Evolutionary conservation across 169 alveolate species (phyloP).

Genomic region (Plasmodium knowlesi): DNA sequence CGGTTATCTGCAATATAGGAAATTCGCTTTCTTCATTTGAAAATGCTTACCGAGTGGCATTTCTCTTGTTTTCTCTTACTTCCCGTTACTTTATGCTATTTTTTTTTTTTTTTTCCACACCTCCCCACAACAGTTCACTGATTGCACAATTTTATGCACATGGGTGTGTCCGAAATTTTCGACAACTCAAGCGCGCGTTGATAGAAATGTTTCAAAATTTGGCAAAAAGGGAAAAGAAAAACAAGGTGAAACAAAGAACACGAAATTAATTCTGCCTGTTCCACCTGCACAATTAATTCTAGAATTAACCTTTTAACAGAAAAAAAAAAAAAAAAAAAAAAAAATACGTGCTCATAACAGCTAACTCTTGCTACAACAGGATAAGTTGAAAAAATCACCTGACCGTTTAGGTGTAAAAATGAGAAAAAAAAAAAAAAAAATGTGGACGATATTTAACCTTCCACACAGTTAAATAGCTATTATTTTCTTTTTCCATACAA

Average conservation of each 20-base stretch:
- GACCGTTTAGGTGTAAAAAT: constrained; percentile 10
- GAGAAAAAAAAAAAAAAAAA: not conserved
- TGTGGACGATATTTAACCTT: not conserved
- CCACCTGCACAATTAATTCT: constrained; percentile 11
- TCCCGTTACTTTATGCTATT: not conserved
- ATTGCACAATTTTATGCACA: constrained; percentile 49
- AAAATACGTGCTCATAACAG: not conserved
- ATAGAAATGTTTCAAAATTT: not conserved
- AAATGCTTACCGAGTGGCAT: not conserved
- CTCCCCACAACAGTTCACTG: not conserved
- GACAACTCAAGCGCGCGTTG: not conserved
- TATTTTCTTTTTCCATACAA: not conserved
- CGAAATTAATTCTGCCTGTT: not conserved
- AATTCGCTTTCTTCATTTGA: constrained; percentile 27
- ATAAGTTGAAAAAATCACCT: not conserved
- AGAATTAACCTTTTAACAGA: constrained; percentile 24
- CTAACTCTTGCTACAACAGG: not conserved
- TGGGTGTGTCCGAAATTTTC: constrained; percentile 36
- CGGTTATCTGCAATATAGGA: constrained; percentile 16
- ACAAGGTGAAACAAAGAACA: not conserved
- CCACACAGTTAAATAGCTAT: constrained; percentile 11
- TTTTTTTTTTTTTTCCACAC: not conserved
- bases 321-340: not conserved
- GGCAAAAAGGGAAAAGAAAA: not conserved
- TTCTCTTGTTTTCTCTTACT: not conserved